Percentiles rank a stretch among this genome's conserved stretches.
Conservation (phyloP, 139 green algal species). For the Ettlia oleoabundans region DNA sequence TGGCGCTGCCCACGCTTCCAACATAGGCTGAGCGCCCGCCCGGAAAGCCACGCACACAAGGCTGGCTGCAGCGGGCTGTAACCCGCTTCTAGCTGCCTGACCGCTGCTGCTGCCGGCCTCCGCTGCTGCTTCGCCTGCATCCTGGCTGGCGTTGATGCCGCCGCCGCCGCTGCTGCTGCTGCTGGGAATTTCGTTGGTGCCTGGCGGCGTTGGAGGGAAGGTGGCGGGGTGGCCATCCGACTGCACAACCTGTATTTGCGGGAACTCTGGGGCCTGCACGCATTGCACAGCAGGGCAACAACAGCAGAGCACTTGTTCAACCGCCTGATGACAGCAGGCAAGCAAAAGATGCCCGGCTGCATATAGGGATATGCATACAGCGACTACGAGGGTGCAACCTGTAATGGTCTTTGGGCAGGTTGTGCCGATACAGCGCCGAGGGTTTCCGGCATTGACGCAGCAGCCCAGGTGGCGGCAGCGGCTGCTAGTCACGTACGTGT, state of each 20-base stretch:
- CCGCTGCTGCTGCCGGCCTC: background rate
- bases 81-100: background rate
- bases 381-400: no score
- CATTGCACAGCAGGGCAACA: background rate
- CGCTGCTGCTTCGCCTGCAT: background rate
- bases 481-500: background rate
- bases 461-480: background rate
- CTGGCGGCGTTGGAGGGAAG: background rate
- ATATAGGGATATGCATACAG: background rate
- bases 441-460: no score
- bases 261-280: constrained; percentile 35
- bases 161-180: background rate
- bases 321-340: background rate
- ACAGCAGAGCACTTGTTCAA: background rate
- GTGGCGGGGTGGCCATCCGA: background rate
- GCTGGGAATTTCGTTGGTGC: background rate
- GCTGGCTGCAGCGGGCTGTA: background rate
- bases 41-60: constrained; percentile 58
- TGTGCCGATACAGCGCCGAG: no score
- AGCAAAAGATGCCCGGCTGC: background rate
- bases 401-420: no score
- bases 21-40: constrained; percentile 57
- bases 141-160: background rate
- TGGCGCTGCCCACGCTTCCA: constrained; percentile 41
- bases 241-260: constrained; percentile 1